phyloP scores from a whole-genome alignment of 495 filamentous ascomycete species.

The Daldinia loculata region DNA sequence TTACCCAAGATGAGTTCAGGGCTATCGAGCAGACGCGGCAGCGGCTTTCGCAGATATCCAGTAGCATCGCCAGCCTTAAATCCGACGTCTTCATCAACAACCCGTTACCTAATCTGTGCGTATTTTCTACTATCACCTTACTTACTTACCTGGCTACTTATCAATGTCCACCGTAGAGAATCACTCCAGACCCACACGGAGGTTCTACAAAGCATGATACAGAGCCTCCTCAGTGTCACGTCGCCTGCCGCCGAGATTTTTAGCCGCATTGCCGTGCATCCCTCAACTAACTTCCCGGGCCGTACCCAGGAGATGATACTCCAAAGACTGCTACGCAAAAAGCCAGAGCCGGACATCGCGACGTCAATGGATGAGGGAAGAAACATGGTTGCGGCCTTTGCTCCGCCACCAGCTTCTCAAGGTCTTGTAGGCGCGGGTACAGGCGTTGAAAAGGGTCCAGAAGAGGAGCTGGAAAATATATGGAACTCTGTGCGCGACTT shows the following conservation, averaged over 20 bases:
- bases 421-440: background rate
- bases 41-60: conserved; percentile 72
- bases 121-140: background rate
- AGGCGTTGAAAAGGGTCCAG: conserved; percentile 43
- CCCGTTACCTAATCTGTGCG: conserved; percentile 52
- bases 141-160: background rate
- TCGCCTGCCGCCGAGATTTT: conserved; percentile 68
- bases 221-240: conserved; percentile 65
- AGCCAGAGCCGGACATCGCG: conserved; percentile 78
- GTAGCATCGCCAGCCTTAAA: conserved; percentile 70
- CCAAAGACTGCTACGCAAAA: conserved; percentile 75
- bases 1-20: conserved; percentile 70
- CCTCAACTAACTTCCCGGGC: conserved; percentile 77
- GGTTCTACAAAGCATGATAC: conserved; percentile 71
- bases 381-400: conserved; percentile 40
- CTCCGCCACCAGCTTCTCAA: conserved; percentile 23
- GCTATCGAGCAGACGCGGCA: conserved; percentile 78
- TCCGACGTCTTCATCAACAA: conserved; percentile 45
- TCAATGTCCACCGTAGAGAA: conserved; percentile 47
- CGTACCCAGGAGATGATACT: conserved; percentile 72
- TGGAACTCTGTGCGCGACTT: conserved; percentile 54
- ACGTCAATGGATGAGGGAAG: conserved; percentile 73
- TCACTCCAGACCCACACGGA: conserved; percentile 73
- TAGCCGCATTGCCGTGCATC: conserved; percentile 71
- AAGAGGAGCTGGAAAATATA: conserved; percentile 52